Base-by-base conservation (phyloP, 1,284 basidiomycete genomes). In the Ceratobasidium sp. region DNA sequence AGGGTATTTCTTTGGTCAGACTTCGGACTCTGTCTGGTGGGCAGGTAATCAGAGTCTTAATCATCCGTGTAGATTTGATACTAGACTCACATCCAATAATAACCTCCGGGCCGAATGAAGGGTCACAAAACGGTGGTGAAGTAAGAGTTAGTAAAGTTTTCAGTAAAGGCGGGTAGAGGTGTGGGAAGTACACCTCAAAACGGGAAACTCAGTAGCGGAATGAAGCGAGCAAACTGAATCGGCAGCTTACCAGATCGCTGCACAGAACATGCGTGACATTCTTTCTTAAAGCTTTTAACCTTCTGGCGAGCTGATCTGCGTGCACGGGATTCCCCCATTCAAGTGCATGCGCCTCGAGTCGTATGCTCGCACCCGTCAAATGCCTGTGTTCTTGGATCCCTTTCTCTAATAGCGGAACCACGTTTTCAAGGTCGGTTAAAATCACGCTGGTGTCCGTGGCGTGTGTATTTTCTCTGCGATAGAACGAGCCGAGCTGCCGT, bases 1-100 rank as follows among this genome's bases (percentile, higher is more conserved):
- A 96, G 0, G 89, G 83, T 0, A 87, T 84, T 78, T 95, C 93
- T 77, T 93, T 93, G 1, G 84, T 75, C 46, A 93, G 82, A 74
- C 91, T 93, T 41, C 93, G 89, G 50, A 93, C 83, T 80, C 90
- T 92, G 84, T 94, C 92, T 77, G 64, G 28, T 30, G 5, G 41
- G 12, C 23, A 8, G 26, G 12, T 10, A 28, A 18, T 50, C n/a
- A 39, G 50, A 26, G n/a, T n/a, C n/a, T n/a, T n/a, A n/a, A n/a
- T n/a, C n/a, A n/a, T n/a, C n/a, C n/a, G n/a, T n/a, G n/a, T 45
- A 45, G 2, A 21, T 36, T 34, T 55, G n/a, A 6, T n/a, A n/a
- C 91, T 74, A 32, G 32, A n/a, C 67, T 59, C 28, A 70, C 67
- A 70, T 9, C 53, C 67, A 46, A 70, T 58, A 10, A 70, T 70